Evolutionary conservation across 176 grass and related monocot genomes (phyloP).

Genomic region (Avena sativa): DNA sequence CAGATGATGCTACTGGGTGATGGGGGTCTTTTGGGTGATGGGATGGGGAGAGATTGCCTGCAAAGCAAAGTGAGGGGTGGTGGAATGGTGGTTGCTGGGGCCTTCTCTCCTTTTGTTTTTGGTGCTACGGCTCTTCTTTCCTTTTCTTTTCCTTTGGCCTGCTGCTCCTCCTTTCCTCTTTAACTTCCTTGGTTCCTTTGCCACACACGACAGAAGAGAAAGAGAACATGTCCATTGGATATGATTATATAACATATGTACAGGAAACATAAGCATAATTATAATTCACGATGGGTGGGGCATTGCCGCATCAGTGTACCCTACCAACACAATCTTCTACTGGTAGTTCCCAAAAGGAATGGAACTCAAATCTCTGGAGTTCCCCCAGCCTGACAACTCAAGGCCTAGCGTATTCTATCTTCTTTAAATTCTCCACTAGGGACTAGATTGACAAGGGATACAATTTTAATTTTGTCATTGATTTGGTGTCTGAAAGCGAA

Average conservation of each 20-base stretch:
- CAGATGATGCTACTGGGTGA: conserved; percentile 41
- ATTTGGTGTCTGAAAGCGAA: conserved; percentile 26
- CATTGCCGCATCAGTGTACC: not conserved
- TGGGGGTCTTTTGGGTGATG: conserved; percentile 9
- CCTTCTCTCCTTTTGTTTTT: conserved; percentile 56
- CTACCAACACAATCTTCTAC: conserved; percentile 15
- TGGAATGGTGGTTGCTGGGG: conserved; percentile 49
- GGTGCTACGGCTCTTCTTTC: conserved; percentile 49
- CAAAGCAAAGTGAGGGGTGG: conserved; percentile 59
- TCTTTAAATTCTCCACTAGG: not conserved
- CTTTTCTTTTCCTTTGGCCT: conserved; percentile 47
- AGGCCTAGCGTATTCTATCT: conserved; percentile 12
- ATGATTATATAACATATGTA: not conserved
- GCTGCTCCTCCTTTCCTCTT: conserved; percentile 49
- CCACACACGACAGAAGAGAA: conserved; percentile 22
- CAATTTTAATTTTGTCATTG: conserved; percentile 9
- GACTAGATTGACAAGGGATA: not conserved
- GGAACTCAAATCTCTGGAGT: not conserved
- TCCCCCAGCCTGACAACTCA: conserved; percentile 25
- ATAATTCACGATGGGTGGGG: not conserved
- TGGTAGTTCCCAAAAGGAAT: conserved; percentile 4
- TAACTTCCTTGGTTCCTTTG: conserved; percentile 30
- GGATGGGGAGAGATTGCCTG: conserved; percentile 34
- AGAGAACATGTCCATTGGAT: conserved; percentile 26
- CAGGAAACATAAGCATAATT: conserved; percentile 10